Conservation (phyloP, 1,139 yeast genomes). For the Kluyveromyces marxianus region DNA sequence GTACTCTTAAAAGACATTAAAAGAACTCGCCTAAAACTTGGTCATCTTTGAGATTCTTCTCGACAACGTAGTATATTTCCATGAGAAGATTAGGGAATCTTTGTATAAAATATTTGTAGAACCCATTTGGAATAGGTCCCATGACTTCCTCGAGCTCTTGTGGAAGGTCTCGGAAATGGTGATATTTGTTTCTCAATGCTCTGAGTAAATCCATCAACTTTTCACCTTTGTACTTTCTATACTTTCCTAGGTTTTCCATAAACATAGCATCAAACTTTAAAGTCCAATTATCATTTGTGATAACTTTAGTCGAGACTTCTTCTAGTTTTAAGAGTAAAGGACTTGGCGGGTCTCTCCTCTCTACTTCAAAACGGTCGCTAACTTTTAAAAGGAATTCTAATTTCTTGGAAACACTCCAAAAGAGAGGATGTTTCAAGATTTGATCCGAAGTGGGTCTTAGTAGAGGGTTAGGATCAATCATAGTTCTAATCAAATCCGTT, state of each 20-base stretch:
- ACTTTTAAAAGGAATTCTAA: constrained; percentile 77
- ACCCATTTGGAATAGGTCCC: constrained; percentile 80
- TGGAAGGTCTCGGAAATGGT: constrained; percentile 88
- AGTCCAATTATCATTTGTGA: constrained; percentile 73
- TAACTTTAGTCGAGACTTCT: constrained; percentile 41
- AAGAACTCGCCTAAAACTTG: constrained; percentile 52
- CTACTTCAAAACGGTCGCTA: constrained; percentile 86
- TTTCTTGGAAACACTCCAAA: constrained; percentile 73
- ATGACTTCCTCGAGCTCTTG: constrained; percentile 49
- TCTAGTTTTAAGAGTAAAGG: constrained; percentile 56
- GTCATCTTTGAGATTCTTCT: constrained; percentile 50
- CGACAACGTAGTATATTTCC: constrained; percentile 64
- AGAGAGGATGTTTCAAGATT: constrained; percentile 77
- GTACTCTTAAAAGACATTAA: constrained; percentile 9
- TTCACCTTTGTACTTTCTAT: constrained; percentile 75
- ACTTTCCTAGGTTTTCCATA: constrained; percentile 78
- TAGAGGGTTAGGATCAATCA: constrained; percentile 65
- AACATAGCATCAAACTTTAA: constrained; percentile 59
- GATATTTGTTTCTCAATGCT: constrained; percentile 86
- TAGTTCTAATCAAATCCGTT: constrained; percentile 56
- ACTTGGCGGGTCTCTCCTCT: constrained; percentile 81
- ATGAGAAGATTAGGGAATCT: constrained; percentile 75
- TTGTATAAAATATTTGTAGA: constrained; percentile 62
- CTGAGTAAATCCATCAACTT: constrained; percentile 78
- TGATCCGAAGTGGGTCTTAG: constrained; percentile 64